Conservation (phyloP, 2,329 filamentous ascomycete genomes). For the Diaporthe citriasiana region DNA sequence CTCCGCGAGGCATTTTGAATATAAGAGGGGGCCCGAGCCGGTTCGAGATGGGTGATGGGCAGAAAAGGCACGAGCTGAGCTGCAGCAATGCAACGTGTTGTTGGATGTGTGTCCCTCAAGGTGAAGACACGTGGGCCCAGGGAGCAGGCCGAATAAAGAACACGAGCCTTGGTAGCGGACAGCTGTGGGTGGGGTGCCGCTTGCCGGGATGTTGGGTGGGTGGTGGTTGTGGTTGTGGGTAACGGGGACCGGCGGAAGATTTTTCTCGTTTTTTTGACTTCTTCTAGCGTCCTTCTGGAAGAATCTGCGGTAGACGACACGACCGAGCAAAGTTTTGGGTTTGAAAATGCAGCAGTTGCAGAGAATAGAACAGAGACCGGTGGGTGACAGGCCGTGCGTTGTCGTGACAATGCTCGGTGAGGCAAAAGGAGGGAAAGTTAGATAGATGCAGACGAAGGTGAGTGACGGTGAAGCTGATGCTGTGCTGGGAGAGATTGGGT, state of each 20-base stretch:
- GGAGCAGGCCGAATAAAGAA: background rate
- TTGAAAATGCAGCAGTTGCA: background rate
- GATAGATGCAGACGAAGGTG: constrained; percentile 18
- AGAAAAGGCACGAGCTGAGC: background rate
- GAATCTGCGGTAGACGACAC: background rate
- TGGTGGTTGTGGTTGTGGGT: constrained; percentile 25
- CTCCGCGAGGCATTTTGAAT: constrained; percentile 41
- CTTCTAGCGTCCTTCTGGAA: constrained; percentile 42
- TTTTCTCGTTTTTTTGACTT: constrained; percentile 15
- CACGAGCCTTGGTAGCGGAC: constrained; percentile 6
- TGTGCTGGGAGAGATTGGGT: constrained; percentile 10
- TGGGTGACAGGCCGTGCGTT: background rate
- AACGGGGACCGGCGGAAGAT: constrained; percentile 23
- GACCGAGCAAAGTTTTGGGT: constrained; percentile 19
- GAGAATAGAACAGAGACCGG: background rate
- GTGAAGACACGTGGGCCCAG: constrained; percentile 21
- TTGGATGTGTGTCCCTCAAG: background rate
- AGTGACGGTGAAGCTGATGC: constrained; percentile 31
- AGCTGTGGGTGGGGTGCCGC: constrained; percentile 31
- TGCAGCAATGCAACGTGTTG: background rate
- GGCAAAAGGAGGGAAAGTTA: background rate
- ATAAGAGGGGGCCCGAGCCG: background rate
- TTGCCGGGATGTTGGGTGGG: constrained; percentile 20
- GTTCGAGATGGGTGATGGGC: background rate
- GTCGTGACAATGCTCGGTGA: background rate